Base-by-base conservation (phyloP, 495 filamentous ascomycete genomes). In the Amphirosellinia nigrospora region DNA sequence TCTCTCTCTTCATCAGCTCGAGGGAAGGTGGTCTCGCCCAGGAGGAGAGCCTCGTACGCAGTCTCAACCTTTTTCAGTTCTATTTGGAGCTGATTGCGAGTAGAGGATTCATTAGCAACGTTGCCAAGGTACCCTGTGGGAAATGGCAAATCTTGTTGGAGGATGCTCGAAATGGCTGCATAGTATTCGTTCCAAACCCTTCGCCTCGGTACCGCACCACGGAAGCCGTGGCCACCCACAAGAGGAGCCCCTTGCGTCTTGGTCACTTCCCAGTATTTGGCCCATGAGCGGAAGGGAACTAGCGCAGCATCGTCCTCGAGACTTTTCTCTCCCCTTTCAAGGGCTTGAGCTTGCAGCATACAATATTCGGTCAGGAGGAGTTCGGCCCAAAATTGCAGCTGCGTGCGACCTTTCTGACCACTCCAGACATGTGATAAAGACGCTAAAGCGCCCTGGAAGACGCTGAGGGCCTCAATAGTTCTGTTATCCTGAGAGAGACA, bases 101-200 rank as follows among this genome's bases (percentile, higher is more conserved):
- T 85, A 34, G 81, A 92, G 68, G 67, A 80, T 55, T 82, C 80
- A 30, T 80, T 80, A 38, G 79, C 75, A 45, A 73, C 78, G 11
- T 38, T 61, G 38, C 76, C 75, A 2, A 81, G 72, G 21, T 81
- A 78, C 2, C 80, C 84, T 1, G 85, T 85, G 3, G 82, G 86
- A 64, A 81, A 86, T 6, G 82, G 81, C 50, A 85, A 74, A 69
- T 82, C 85, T 62, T 84, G 74, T 71, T 88, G 87, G 36, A 92
- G 71, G 19, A 91, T 85, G n/a, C 78, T 79, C 8, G 93, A 94
- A 28, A 97, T 80, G 2, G 89, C 85, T 66, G 85, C 82, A 75
- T 96, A 97, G 75, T 97, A 97, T 60, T 89, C 86, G 74, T 87
- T 89, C 93, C 93, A 97, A 16, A 94, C 84, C 43, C 84, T 79